phyloP scores from a whole-genome alignment of 208 protist genomes.

The Blechomonas ayalai region DNA sequence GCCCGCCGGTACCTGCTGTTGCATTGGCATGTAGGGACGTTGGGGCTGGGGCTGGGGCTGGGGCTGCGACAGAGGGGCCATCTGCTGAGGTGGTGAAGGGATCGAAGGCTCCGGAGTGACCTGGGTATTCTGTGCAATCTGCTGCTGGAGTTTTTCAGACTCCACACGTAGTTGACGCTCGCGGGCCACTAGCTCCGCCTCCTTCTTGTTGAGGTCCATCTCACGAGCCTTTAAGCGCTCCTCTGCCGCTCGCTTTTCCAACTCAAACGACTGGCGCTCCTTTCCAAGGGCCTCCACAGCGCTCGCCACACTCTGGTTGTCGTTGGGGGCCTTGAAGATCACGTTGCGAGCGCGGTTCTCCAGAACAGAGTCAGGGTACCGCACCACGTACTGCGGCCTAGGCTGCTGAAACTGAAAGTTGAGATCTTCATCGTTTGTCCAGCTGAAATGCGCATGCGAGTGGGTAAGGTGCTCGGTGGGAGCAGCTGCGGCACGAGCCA shows the following conservation, averaged over 20 bases:
- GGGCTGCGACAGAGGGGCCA: slow-evolving; percentile 7
- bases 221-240: slow-evolving; percentile 36
- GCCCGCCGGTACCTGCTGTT: background rate
- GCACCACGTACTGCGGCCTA: slow-evolving; percentile 34
- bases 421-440: slow-evolving; percentile 67
- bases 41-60: slow-evolving; percentile 11
- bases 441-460: slow-evolving; percentile 51
- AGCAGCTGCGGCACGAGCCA: slow-evolving; percentile 2
- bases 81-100: slow-evolving; percentile 11
- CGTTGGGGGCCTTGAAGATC: slow-evolving; percentile 44
- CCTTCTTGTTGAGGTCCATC: slow-evolving; percentile 33
- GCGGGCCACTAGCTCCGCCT: slow-evolving; percentile 19
- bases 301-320: slow-evolving; percentile 21
- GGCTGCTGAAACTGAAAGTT: slow-evolving; percentile 48
- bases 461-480: slow-evolving; percentile 12
- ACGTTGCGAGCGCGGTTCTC: slow-evolving; percentile 41
- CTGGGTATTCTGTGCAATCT: slow-evolving; percentile 31
- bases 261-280: slow-evolving; percentile 34
- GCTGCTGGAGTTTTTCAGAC: slow-evolving; percentile 24
- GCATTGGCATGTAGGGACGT: slow-evolving; percentile 16
- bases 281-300: slow-evolving; percentile 32
- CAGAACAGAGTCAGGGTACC: slow-evolving; percentile 62
- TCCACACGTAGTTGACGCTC: slow-evolving; percentile 20
- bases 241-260: slow-evolving; percentile 30
- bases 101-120: slow-evolving; percentile 13